A percentile compares a stretch with the other conserved stretches of the same genome.
phyloP scores from a whole-genome alignment of 1,284 basidiomycete genomes.

The Microbotryum violaceum region DNA sequence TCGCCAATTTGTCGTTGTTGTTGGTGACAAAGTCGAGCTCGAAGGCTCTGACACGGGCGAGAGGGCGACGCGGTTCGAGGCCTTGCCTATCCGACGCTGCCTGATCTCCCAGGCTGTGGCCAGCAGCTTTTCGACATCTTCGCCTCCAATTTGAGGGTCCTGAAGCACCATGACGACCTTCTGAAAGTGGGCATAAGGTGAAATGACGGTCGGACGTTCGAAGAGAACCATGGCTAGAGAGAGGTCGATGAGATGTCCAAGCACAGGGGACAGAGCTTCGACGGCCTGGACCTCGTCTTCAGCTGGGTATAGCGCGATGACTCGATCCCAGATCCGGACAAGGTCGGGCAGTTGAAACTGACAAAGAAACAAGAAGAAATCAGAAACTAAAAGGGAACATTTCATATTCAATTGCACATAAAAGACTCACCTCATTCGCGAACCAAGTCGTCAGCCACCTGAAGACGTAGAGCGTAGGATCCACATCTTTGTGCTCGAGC shows the following conservation, averaged over 20 bases:
- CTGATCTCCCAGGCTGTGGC: constrained; percentile 22
- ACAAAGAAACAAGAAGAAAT: background rate
- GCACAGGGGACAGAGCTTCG: constrained; percentile 25
- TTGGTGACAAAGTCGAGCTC: background rate
- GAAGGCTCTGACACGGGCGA: too few relatives aligned
- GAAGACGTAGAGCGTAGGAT: constrained; percentile 14
- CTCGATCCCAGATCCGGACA: constrained; percentile 27
- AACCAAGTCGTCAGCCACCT: constrained; percentile 29
- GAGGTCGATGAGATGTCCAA: constrained; percentile 28
- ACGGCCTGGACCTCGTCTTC: background rate
- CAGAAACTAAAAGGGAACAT: too few relatives aligned
- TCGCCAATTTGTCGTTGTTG: background rate
- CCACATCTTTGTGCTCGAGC: constrained; percentile 20
- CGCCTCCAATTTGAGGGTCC: constrained; percentile 9
- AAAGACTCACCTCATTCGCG: constrained; percentile 17
- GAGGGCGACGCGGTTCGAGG: background rate
- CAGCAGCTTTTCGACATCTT: constrained; percentile 22
- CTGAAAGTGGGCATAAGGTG: constrained; percentile 10
- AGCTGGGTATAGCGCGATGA: constrained; percentile 23
- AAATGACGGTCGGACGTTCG: constrained; percentile 17
- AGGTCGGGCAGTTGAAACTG: constrained; percentile 28
- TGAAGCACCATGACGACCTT: constrained; percentile 21
- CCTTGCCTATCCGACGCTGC: constrained; percentile 18
- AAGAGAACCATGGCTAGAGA: constrained; percentile 19
- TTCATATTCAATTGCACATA: too few relatives aligned